A percentile compares a stretch with the other conserved stretches of the same genome.
phyloP scores from a whole-genome alignment of 129 eudicot genomes.

The Pittosporum tobira region DNA sequence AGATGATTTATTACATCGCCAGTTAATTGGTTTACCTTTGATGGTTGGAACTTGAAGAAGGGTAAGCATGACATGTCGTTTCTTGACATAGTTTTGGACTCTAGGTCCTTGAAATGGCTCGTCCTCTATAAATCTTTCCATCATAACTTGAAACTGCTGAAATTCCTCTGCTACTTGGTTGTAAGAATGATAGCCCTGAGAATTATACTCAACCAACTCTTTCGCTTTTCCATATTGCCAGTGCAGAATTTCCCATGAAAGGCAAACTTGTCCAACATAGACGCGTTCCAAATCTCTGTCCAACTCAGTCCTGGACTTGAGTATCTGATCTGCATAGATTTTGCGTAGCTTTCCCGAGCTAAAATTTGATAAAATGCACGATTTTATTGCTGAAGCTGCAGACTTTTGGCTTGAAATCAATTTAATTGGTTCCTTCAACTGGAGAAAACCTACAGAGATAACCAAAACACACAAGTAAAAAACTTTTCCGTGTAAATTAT shows the following conservation, averaged over 20 bases:
- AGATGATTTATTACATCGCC: neutral
- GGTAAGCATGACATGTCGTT: conserved; percentile 33
- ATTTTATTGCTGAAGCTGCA: conserved; percentile 33
- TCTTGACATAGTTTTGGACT: conserved; percentile 47
- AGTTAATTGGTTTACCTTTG: conserved; percentile 48
- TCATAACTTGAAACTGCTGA: conserved; percentile 80
- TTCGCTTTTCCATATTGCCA: conserved; percentile 66
- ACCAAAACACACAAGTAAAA: conserved; percentile 6
- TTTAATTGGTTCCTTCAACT: conserved; percentile 57
- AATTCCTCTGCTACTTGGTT: conserved; percentile 66
- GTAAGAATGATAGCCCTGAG: conserved; percentile 45
- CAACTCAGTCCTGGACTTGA: conserved; percentile 47
- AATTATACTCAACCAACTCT: conserved; percentile 47
- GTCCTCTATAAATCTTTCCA: conserved; percentile 71
- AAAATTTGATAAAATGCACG: conserved; percentile 30
- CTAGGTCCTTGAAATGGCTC: conserved; percentile 78
- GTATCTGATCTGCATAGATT: conserved; percentile 56
- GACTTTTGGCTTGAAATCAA: conserved; percentile 33
- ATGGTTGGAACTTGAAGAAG: conserved; percentile 83
- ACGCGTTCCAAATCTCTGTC: conserved; percentile 61
- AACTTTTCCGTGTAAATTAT: neutral
- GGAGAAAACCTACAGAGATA: conserved; percentile 44
- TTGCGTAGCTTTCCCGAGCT: conserved; percentile 44
- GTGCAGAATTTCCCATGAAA: conserved; percentile 82
- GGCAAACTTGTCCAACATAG: conserved; percentile 80